phyloP scores from a whole-genome alignment of 805 yeast species.

The Zygosaccharomyces rouxii region DNA sequence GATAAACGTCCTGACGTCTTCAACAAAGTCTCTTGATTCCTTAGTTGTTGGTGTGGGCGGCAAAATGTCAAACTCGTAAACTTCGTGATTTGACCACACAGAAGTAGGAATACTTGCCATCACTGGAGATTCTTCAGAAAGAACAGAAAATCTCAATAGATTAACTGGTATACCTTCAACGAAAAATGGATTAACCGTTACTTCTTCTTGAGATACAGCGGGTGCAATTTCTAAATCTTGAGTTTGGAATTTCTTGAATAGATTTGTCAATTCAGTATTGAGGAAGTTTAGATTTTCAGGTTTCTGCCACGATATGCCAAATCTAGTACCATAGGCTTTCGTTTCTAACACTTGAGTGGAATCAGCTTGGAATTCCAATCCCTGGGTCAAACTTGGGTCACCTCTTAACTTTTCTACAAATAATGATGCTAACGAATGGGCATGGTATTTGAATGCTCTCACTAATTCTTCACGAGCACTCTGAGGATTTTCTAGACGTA shows the following conservation, averaged over 20 bases:
- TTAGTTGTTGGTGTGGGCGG: slow-evolving; percentile 51
- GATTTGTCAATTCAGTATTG: slow-evolving; percentile 37
- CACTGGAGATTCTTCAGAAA: slow-evolving; percentile 65
- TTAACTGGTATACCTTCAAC: slow-evolving; percentile 48
- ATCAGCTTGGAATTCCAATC: slow-evolving; percentile 24
- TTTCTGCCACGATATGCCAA: slow-evolving; percentile 52
- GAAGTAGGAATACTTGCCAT: slow-evolving; percentile 64
- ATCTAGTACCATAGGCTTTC: slow-evolving; percentile 58
- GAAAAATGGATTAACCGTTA: slow-evolving; percentile 20
- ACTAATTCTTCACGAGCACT: slow-evolving; percentile 47
- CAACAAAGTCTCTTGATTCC: slow-evolving; percentile 35
- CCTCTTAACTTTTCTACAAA: slow-evolving; percentile 27
- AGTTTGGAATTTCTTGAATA: slow-evolving; percentile 20
- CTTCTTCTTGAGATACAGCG: not conserved
- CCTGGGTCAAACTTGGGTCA: slow-evolving; percentile 12
- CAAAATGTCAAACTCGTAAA: slow-evolving; percentile 65
- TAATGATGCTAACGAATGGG: slow-evolving; percentile 41
- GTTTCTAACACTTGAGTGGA: slow-evolving; percentile 35
- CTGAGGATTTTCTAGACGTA: slow-evolving; percentile 38
- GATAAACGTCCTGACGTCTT: slow-evolving; percentile 34
- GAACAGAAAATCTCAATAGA: slow-evolving; percentile 59
- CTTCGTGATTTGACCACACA: slow-evolving; percentile 58
- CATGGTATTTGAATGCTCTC: slow-evolving; percentile 51
- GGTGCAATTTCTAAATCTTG: slow-evolving; percentile 2
- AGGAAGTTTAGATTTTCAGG: slow-evolving; percentile 45